Evolutionary conservation across 2,329 filamentous ascomycete species (phyloP).

Genomic region (Penicillium italicum): DNA sequence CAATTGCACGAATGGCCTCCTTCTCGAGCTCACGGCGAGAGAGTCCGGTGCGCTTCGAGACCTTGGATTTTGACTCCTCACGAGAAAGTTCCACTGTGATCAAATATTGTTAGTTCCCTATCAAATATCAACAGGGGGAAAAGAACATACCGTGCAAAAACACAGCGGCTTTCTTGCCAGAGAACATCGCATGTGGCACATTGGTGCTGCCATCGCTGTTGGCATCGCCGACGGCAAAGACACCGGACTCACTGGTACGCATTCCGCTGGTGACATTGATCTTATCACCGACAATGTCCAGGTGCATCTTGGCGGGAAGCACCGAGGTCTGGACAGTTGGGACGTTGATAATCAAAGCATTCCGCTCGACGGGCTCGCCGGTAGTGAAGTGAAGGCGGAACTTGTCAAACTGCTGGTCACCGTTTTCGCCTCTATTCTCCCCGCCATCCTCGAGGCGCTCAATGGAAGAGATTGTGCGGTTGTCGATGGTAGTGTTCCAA

Average conservation of each 20-base stretch:
- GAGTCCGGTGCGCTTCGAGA: slow-evolving; percentile 28
- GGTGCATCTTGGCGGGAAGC: slow-evolving; percentile 49
- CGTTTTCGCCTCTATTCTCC: slow-evolving; percentile 25
- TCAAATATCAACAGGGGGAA: slow-evolving; percentile 2
- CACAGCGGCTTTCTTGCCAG: slow-evolving; percentile 57
- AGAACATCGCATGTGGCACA: slow-evolving; percentile 59
- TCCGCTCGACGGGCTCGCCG: slow-evolving; percentile 46
- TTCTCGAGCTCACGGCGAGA: slow-evolving; percentile 26
- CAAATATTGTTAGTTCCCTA: background rate
- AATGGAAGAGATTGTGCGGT: slow-evolving; percentile 52
- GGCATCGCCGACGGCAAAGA: slow-evolving; percentile 59
- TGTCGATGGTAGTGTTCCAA: slow-evolving; percentile 54
- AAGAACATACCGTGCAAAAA: slow-evolving; percentile 52
- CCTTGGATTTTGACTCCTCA: slow-evolving; percentile 29
- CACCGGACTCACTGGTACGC: slow-evolving; percentile 51
- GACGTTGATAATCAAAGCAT: slow-evolving; percentile 53
- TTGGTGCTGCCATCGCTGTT: slow-evolving; percentile 61
- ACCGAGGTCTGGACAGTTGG: slow-evolving; percentile 47
- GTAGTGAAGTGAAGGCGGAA: slow-evolving; percentile 54
- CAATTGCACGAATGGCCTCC: slow-evolving; percentile 30
- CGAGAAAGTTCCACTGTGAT: slow-evolving; percentile 32
- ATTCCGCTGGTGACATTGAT: slow-evolving; percentile 47
- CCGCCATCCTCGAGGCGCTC: slow-evolving; percentile 44
- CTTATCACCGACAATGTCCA: slow-evolving; percentile 45
- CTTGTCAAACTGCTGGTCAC: slow-evolving; percentile 48